phyloP scores from a whole-genome alignment of 2,329 filamentous ascomycete genomes.

The Aureobasidium vineae region DNA sequence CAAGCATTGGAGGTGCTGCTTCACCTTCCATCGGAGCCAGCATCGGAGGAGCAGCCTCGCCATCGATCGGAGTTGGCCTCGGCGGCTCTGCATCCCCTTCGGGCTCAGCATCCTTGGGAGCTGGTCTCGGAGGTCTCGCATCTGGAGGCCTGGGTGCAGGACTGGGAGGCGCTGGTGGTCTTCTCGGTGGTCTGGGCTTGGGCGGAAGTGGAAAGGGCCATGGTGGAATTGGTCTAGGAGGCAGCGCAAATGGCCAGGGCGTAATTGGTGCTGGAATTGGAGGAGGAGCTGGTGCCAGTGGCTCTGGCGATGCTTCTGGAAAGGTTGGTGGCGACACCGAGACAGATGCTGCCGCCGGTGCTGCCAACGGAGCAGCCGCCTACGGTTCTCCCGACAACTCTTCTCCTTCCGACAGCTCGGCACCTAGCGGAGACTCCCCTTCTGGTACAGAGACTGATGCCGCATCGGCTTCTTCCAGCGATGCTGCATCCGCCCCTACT shows the following conservation, averaged over 20 bases:
- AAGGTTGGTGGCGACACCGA: conserved; percentile 1
- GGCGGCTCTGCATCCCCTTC: background rate
- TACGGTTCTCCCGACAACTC: background rate
- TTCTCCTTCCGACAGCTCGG: background rate
- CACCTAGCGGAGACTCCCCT: background rate
- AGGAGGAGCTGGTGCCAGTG: conserved; percentile 1
- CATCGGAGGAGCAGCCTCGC: conserved; percentile 1
- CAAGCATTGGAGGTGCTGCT: background rate
- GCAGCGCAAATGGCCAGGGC: background rate
- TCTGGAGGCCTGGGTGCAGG: background rate
- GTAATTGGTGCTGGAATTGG: background rate
- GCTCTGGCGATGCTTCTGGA: conserved; percentile 2
- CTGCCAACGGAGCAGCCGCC: background rate
- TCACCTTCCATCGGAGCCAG: background rate
- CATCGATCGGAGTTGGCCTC: background rate
- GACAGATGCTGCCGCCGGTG: conserved; percentile 7
- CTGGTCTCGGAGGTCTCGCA: conserved; percentile 7
- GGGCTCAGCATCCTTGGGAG: conserved; percentile 1
- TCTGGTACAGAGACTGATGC: background rate
- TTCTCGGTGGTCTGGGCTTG: conserved; percentile 1
- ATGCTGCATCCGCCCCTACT: conserved; percentile 1
- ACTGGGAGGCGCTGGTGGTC: background rate
- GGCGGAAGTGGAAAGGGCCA: background rate
- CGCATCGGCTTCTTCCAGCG: background rate
- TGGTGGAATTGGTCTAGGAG: background rate